phyloP scores from a whole-genome alignment of 768 basidiomycete genomes.

The Pleurotus giganteus region DNA sequence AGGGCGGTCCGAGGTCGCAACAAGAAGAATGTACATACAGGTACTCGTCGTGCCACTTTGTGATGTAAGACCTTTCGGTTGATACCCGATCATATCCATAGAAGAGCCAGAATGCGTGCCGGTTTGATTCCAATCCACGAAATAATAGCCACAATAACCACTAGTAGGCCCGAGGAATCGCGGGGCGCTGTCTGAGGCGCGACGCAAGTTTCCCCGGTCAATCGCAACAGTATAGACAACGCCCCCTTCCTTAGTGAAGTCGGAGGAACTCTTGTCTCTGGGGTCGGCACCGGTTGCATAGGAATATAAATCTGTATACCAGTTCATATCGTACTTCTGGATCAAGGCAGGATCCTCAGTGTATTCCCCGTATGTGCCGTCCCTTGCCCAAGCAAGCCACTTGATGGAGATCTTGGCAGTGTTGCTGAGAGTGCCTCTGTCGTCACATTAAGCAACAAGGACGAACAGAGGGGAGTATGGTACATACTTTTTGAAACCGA shows the following conservation, averaged over 20 bases:
- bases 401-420: background rate
- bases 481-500: background rate
- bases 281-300: background rate
- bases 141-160: slow-evolving; percentile 4
- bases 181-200: background rate
- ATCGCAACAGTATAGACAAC: background rate
- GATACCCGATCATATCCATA: background rate
- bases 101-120: background rate
- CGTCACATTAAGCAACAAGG: background rate
- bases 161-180: slow-evolving; percentile 4
- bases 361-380: background rate
- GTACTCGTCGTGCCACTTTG: background rate
- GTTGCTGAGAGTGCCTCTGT: background rate
- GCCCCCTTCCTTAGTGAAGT: background rate
- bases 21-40: background rate
- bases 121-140: background rate
- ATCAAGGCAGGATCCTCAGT: background rate
- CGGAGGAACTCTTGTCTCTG: background rate
- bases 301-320: slow-evolving; percentile 1
- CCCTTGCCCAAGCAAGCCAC: background rate
- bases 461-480: background rate
- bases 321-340: background rate
- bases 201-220: background rate
- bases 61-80: background rate
- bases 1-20: background rate